These are phyloP conservation scores for Jamesozyma rosinii DNA, from an alignment of 805 yeast genomes.

Conservation along the genomic window DNA sequence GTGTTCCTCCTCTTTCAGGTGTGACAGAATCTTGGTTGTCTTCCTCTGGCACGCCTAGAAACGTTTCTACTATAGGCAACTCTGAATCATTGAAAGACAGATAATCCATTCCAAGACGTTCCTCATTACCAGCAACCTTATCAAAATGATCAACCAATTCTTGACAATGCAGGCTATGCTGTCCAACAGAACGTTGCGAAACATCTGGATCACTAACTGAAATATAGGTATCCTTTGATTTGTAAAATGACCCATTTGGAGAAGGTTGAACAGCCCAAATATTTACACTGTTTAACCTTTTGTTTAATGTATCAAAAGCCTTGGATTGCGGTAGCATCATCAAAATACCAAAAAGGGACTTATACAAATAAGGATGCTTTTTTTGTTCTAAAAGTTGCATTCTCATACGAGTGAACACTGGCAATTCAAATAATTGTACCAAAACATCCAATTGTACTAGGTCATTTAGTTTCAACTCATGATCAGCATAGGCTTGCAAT, in stretches of 20 bases:
- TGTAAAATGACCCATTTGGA: constrained; percentile 3
- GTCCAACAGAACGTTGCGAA: constrained; percentile 22
- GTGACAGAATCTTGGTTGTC: background rate
- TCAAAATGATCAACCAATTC: constrained; percentile 27
- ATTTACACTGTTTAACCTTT: constrained; percentile 47
- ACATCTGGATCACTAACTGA: constrained; percentile 11
- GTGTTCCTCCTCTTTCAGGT: background rate
- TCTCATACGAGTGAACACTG: constrained; percentile 79
- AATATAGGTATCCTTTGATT: constrained; percentile 5
- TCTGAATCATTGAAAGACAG: constrained; percentile 4
- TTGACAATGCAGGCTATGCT: constrained; percentile 20
- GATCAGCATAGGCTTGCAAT: constrained; percentile 68
- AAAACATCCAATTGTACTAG: constrained; percentile 81
- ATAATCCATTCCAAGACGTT: background rate
- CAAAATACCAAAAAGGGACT: constrained; percentile 80
- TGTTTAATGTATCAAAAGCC: constrained; percentile 75
- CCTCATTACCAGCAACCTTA: constrained; percentile 7
- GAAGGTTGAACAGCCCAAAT: constrained; percentile 21
- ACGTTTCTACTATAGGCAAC: constrained; percentile 6
- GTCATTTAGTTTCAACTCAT: constrained; percentile 62
- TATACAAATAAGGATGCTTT: constrained; percentile 67
- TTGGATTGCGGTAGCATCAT: constrained; percentile 93
- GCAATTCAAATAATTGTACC: constrained; percentile 85
- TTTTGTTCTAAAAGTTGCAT: constrained; percentile 85
- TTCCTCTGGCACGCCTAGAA: constrained; percentile 7